Conservation (phyloP, 176 grass and related monocot genomes). For the Oryza brachyantha region DNA sequence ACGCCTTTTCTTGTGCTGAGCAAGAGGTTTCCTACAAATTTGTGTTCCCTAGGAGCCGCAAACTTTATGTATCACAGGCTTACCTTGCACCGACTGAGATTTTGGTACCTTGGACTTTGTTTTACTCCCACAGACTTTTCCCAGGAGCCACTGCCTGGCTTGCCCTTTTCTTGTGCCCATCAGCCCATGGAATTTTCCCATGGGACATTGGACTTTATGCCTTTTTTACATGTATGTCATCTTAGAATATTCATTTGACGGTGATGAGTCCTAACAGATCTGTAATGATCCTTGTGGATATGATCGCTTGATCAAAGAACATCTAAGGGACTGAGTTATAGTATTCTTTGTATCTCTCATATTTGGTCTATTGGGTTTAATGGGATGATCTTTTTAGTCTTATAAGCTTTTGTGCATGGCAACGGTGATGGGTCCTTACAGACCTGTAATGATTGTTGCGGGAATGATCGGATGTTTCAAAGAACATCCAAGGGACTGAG, state of each 20-base stretch:
- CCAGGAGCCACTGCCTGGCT: neutral
- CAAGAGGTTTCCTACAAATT: too few relatives aligned
- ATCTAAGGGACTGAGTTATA: neutral
- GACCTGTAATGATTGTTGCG: conserved; percentile 85
- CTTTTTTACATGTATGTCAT: neutral
- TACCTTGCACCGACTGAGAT: too few relatives aligned
- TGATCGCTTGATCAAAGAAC: neutral
- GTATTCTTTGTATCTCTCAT: neutral
- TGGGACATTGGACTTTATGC: neutral
- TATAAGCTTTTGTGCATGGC: neutral
- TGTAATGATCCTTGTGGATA: neutral
- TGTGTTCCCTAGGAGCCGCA: too few relatives aligned
- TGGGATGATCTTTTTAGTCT: neutral
- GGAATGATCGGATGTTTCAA: conserved; percentile 50
- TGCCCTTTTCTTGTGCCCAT: neutral
- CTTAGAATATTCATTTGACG: neutral
- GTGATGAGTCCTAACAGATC: neutral
- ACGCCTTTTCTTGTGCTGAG: too few relatives aligned
- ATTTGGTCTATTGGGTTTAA: neutral
- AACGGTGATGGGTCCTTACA: conserved; percentile 52
- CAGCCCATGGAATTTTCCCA: neutral
- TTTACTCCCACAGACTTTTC: too few relatives aligned
- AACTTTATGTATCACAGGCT: too few relatives aligned
- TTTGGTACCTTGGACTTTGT: too few relatives aligned
- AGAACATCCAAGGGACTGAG: conserved; percentile 60